Percentiles rank a stretch among this genome's conserved stretches.
These are phyloP conservation scores for Aphanomyces euteiches DNA, from an alignment of 352 stramenopile species.

Conservation along the genomic window DNA sequence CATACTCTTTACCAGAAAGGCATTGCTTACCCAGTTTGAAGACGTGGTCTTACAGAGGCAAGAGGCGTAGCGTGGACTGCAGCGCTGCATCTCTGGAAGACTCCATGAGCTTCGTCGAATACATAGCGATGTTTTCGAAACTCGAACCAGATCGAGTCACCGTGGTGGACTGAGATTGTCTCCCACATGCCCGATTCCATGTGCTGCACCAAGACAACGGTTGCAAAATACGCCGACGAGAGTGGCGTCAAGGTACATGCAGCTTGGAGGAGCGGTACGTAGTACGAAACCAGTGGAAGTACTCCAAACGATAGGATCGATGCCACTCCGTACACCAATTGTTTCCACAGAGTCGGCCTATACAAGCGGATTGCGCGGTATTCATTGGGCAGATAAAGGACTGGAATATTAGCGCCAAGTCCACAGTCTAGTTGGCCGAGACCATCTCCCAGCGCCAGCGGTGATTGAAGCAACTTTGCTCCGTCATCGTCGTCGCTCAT, in stretches of 20 bases:
- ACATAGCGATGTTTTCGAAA: constrained; percentile 69
- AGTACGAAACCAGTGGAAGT: constrained; percentile 47
- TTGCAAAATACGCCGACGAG: constrained; percentile 38
- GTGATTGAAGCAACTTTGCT: neutral
- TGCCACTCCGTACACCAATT: constrained; percentile 40
- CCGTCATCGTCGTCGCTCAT: constrained; percentile 11
- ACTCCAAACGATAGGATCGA: constrained; percentile 46
- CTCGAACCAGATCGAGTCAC: constrained; percentile 49
- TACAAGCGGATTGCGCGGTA: constrained; percentile 44
- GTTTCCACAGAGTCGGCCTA: constrained; percentile 37
- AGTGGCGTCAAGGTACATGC: constrained; percentile 40
- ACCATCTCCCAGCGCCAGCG: neutral
- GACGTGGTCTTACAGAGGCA: neutral
- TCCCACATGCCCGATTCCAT: constrained; percentile 47
- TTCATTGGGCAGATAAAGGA: constrained; percentile 33
- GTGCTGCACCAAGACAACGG: constrained; percentile 51
- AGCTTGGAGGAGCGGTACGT: constrained; percentile 57
- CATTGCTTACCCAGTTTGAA: neutral
- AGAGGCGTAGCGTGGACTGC: neutral
- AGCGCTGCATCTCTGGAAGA: constrained; percentile 45
- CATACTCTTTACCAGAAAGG: neutral
- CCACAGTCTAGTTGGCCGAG: no score
- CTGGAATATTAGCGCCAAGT: neutral
- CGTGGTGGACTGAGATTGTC: constrained; percentile 37
- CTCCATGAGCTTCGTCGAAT: constrained; percentile 47